A percentile compares a stretch with the other conserved stretches of the same genome.
These are phyloP conservation scores for Globisporangium solare DNA, from an alignment of 352 stramenopile genomes.

Conservation along the genomic window DNA sequence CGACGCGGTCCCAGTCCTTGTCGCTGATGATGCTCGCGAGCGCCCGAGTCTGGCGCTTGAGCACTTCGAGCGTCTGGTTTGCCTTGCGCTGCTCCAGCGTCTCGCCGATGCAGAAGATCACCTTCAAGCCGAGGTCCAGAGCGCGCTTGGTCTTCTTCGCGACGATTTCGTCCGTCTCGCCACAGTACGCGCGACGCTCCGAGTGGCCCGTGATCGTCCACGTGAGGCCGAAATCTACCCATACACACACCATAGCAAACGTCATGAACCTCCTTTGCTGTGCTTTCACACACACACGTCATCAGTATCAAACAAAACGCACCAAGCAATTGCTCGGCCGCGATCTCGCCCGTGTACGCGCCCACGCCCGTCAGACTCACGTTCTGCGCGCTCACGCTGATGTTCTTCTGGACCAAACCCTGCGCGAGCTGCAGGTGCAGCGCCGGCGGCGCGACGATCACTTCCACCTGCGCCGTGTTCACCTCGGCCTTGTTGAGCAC, in stretches of 20 bases:
- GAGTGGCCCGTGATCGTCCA: conserved; percentile 91
- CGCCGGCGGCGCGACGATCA: conserved; percentile 74
- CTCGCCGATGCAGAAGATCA: conserved; percentile 98
- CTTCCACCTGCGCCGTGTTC: conserved; percentile 57
- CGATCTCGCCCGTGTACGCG: conserved; percentile 92
- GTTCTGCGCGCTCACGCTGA: conserved; percentile 78
- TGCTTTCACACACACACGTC: no score
- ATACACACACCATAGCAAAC: no score
- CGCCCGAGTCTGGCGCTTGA: conserved; percentile 94
- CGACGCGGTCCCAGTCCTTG: conserved; percentile 77
- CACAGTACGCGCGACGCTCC: conserved; percentile 89
- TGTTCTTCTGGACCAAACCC: conserved; percentile 45
- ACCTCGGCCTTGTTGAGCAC: conserved; percentile 80
- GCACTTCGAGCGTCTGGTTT: conserved; percentile 89
- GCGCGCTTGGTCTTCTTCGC: conserved; percentile 92
- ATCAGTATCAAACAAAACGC: background rate
- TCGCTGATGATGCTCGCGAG: conserved; percentile 84
- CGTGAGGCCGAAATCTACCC: conserved; percentile 60
- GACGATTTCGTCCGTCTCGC: conserved; percentile 91
- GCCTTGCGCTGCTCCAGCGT: conserved; percentile 87
- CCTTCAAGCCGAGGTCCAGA: conserved; percentile 83
- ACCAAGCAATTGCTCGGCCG: conserved; percentile 85
- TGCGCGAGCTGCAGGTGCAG: conserved; percentile 63
- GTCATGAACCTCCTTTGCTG: background rate
- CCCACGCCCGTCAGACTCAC: conserved; percentile 80